Conservation (phyloP, 140 eudicot species). For the Flaveria floridana region DNA sequence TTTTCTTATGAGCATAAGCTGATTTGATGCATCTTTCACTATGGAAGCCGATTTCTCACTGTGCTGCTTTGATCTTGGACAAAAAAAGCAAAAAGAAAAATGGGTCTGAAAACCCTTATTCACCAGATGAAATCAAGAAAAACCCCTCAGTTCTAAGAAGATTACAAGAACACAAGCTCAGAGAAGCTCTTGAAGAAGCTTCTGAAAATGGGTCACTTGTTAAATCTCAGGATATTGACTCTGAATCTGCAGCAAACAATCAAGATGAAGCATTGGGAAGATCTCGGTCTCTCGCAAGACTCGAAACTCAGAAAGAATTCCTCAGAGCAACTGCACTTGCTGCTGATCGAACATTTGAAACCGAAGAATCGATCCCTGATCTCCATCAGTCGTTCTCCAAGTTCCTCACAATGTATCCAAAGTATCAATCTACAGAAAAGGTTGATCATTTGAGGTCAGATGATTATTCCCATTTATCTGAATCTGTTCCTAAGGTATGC, state of each 20-base stretch:
- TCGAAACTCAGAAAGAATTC: conserved; percentile 83
- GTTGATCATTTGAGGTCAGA: conserved; percentile 86
- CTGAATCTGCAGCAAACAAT: conserved; percentile 52
- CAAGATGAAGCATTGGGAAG: conserved; percentile 66
- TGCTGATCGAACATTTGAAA: conserved; percentile 77
- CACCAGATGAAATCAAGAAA: conserved; percentile 53
- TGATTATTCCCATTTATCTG: conserved; percentile 75
- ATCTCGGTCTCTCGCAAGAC: conserved; percentile 83
- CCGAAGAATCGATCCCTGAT: conserved; percentile 69
- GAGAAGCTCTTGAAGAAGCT: conserved; percentile 93
- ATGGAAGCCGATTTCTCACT: conserved; percentile 94
- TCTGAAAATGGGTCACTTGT: conserved; percentile 85
- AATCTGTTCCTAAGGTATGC: conserved; percentile 73
- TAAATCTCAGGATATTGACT: conserved; percentile 71
- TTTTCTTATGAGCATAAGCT: conserved; percentile 34
- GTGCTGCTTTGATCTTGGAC: conserved; percentile 82
- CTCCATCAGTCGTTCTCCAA: conserved; percentile 74
- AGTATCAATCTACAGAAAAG: conserved; percentile 85
- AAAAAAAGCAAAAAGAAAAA: conserved; percentile 73
- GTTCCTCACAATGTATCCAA: conserved; percentile 94
- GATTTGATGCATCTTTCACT: conserved; percentile 92
- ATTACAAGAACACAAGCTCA: conserved; percentile 81
- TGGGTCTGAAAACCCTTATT: conserved; percentile 48
- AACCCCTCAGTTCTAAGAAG: conserved; percentile 63
- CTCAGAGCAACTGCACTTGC: conserved; percentile 91